Conservation (phyloP, 1,139 yeast species). For the Suhomyces kunorum region DNA sequence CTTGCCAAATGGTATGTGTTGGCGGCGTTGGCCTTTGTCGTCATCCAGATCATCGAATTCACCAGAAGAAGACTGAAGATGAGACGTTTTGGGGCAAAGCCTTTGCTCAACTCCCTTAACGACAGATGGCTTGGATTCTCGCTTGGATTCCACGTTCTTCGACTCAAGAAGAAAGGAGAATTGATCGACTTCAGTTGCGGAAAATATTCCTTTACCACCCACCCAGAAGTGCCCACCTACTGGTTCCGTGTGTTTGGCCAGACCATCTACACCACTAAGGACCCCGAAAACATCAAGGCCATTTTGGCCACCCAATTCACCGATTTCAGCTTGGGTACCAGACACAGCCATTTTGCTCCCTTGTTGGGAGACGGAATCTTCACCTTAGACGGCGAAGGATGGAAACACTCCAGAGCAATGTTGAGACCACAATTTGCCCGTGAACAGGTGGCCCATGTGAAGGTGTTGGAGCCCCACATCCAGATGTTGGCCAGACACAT, state of each 20-base stretch:
- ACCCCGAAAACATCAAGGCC: constrained; percentile 38
- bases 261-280: constrained; percentile 20
- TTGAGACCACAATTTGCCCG: constrained; percentile 60
- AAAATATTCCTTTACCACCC: constrained; percentile 8
- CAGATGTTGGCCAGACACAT: constrained; percentile 39
- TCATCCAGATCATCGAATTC: constrained; percentile 1
- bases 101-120: constrained; percentile 5
- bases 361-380: constrained; percentile 60
- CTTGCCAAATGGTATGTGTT: constrained; percentile 13
- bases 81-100: constrained; percentile 15
- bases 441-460: constrained; percentile 55
- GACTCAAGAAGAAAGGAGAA: constrained; percentile 15
- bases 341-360: constrained; percentile 45
- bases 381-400: constrained; percentile 55
- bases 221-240: constrained; percentile 17
- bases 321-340: constrained; percentile 53
- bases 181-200: constrained; percentile 15
- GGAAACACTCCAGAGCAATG: constrained; percentile 61
- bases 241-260: constrained; percentile 18
- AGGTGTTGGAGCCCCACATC: constrained; percentile 49
- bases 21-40: constrained; percentile 1
- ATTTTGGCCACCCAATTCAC: constrained; percentile 47
- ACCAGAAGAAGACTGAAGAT: constrained; percentile 2
- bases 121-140: constrained; percentile 20
- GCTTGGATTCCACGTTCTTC: constrained; percentile 8